Evolutionary conservation across 2,329 filamentous ascomycete species (phyloP).

Genomic region (Phoma herbarum): DNA sequence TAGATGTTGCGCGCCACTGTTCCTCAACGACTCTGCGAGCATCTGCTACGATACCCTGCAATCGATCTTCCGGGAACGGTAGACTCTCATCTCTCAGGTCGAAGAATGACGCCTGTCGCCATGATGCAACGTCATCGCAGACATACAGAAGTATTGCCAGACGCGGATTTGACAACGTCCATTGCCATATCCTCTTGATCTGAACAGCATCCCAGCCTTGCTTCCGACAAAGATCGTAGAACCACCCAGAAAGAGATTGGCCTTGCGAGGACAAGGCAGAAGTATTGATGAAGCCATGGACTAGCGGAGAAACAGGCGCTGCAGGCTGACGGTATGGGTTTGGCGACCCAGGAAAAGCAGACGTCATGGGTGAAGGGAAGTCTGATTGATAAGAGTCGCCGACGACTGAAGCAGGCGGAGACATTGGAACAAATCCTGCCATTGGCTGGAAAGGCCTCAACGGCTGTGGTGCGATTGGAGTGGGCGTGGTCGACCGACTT

Average conservation of each 20-base stretch:
- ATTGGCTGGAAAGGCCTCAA: slow-evolving; percentile 44
- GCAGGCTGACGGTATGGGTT: slow-evolving; percentile 49
- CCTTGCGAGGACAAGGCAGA: slow-evolving; percentile 48
- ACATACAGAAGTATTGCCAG: slow-evolving; percentile 50
- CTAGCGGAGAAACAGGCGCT: slow-evolving; percentile 39
- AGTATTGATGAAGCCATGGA: slow-evolving; percentile 50
- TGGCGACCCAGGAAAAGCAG: slow-evolving; percentile 41
- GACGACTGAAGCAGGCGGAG: slow-evolving; percentile 38
- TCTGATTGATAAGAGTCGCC: slow-evolving; percentile 46
- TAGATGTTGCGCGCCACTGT: slow-evolving; percentile 53
- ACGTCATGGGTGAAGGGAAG: slow-evolving; percentile 41
- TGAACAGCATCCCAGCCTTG: slow-evolving; percentile 48
- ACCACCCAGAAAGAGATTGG: slow-evolving; percentile 49
- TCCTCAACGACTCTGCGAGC: slow-evolving; percentile 50
- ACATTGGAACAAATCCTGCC: slow-evolving; percentile 48
- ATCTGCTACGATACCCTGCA: slow-evolving; percentile 51
- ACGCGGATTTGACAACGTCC: slow-evolving; percentile 51
- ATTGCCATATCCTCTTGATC: slow-evolving; percentile 52
- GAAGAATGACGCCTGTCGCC: slow-evolving; percentile 50
- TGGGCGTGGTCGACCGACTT: slow-evolving; percentile 50
- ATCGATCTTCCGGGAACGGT: slow-evolving; percentile 49
- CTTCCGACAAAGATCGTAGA: slow-evolving; percentile 47
- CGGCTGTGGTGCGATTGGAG: slow-evolving; percentile 50
- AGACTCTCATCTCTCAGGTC: slow-evolving; percentile 51
- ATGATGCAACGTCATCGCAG: slow-evolving; percentile 52